Conservation (phyloP, 495 filamentous ascomycete genomes). For the Penicillium nucicola region DNA sequence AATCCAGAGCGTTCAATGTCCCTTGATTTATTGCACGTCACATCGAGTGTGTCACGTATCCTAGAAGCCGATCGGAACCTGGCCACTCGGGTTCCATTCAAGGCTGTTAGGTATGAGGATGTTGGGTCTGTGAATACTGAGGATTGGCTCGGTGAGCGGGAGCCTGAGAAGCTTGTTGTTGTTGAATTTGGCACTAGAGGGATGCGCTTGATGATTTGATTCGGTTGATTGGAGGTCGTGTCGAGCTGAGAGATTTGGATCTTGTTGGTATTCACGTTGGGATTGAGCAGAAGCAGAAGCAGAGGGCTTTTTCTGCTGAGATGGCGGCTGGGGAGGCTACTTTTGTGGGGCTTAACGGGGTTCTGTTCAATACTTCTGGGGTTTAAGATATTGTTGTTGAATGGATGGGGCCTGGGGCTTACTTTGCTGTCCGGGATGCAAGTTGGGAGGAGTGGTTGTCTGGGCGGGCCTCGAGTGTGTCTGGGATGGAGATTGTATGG, state of each 20-base stretch:
- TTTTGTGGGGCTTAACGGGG: slow-evolving; percentile 16
- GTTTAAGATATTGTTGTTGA: slow-evolving; percentile 36
- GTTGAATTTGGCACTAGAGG: slow-evolving; percentile 51
- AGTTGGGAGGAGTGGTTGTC: slow-evolving; percentile 35
- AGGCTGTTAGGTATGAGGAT: slow-evolving; percentile 23
- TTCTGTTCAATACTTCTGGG: slow-evolving; percentile 42
- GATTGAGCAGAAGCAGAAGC: too few relatives aligned
- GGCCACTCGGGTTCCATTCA: slow-evolving; percentile 7
- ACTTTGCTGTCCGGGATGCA: slow-evolving; percentile 20
- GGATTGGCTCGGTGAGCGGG: slow-evolving; percentile 14
- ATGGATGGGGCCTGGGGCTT: slow-evolving; percentile 24
- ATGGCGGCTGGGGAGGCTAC: slow-evolving; percentile 1
- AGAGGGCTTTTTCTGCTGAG: slow-evolving; percentile 31
- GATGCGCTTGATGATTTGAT: slow-evolving; percentile 34
- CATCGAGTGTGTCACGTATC: slow-evolving; percentile 14
- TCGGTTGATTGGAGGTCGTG: slow-evolving; percentile 16
- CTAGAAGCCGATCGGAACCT: slow-evolving; percentile 28
- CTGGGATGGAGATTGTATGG: slow-evolving; percentile 35
- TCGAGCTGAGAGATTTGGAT: slow-evolving; percentile 8
- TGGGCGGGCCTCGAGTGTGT: slow-evolving; percentile 24
- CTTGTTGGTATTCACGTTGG: slow-evolving; percentile 39
- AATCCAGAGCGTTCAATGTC: slow-evolving; percentile 10
- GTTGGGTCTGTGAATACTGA: slow-evolving; percentile 1
- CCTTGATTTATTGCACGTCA: slow-evolving; percentile 28
- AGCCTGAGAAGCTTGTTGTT: slow-evolving; percentile 42